Conservation (phyloP, 2,329 filamentous ascomycete genomes). For the Ophiocordyceps polyrhachis-furcata region DNA sequence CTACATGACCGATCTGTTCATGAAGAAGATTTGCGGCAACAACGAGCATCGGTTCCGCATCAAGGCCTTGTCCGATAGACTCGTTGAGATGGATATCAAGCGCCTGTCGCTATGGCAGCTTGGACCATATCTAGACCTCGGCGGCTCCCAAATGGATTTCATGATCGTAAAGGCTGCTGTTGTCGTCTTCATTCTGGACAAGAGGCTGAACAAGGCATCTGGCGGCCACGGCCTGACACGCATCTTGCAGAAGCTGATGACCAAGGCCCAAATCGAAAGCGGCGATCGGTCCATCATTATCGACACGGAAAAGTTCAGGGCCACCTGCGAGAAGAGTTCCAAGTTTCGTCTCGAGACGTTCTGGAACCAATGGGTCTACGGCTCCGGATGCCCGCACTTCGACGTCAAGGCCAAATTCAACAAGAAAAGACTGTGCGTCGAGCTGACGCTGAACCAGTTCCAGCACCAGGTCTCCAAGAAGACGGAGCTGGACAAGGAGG, state of each 20-base stretch:
- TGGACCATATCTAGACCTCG: constrained; percentile 59
- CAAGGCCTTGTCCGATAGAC: constrained; percentile 63
- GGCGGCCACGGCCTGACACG: constrained; percentile 64
- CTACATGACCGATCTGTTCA: constrained; percentile 88
- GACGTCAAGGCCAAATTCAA: constrained; percentile 81
- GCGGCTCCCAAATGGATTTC: constrained; percentile 75
- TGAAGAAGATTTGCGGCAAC: constrained; percentile 78
- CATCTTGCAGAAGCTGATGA: constrained; percentile 70
- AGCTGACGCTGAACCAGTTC: constrained; percentile 71
- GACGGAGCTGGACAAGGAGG: constrained; percentile 43
- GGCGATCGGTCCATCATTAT: constrained; percentile 51
- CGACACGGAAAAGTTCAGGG: constrained; percentile 57
- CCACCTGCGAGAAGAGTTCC: constrained; percentile 71
- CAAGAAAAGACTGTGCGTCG: constrained; percentile 89
- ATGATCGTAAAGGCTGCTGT: constrained; percentile 79
- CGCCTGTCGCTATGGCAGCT: constrained; percentile 69
- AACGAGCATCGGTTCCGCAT: constrained; percentile 88
- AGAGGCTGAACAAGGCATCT: constrained; percentile 72
- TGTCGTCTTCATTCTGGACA: constrained; percentile 85
- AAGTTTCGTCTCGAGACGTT: constrained; percentile 77
- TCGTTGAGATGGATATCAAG: constrained; percentile 65
- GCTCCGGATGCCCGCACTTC: constrained; percentile 77
- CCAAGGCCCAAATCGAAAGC: constrained; percentile 56
- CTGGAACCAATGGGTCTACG: constrained; percentile 83
- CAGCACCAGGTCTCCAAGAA: constrained; percentile 29